Conservation (phyloP, 768 basidiomycete species). For the Xanthoconium purpureum region DNA sequence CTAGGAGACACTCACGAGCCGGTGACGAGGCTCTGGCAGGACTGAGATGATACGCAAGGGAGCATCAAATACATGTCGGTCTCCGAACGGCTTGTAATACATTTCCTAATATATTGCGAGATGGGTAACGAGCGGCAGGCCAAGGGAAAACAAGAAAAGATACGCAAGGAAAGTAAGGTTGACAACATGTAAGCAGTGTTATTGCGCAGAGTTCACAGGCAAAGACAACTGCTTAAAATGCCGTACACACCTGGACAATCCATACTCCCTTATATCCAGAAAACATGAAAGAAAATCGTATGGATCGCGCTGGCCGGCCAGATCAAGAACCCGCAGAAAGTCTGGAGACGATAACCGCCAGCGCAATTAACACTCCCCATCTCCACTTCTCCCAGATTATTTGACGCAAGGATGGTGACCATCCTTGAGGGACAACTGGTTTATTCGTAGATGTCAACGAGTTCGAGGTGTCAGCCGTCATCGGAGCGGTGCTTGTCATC, state of each 20-base stretch:
- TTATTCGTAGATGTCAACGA: conserved; percentile 28
- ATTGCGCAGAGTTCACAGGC: conserved; percentile 2
- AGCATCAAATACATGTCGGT: conserved; percentile 4
- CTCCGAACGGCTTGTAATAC: conserved; percentile 20
- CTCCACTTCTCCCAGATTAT: conserved; percentile 83
- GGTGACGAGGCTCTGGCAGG: conserved; percentile 52
- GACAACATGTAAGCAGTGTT: conserved; percentile 11
- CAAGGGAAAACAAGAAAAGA: conserved; percentile 8
- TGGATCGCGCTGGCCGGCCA: not conserved
- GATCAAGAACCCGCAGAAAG: conserved; percentile 52
- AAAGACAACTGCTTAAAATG: conserved; percentile 17
- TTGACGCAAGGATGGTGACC: conserved; percentile 60
- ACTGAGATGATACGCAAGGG: not conserved
- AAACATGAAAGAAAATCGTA: conserved; percentile 7
- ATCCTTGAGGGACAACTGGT: conserved; percentile 41
- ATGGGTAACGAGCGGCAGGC: conserved; percentile 20
- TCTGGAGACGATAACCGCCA: conserved; percentile 76
- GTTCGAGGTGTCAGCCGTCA: conserved; percentile 17
- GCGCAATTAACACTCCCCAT: conserved; percentile 72
- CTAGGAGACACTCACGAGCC: conserved; percentile 36
- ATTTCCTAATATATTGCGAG: conserved; percentile 25
- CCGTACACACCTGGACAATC: conserved; percentile 19
- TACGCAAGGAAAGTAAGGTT: conserved; percentile 3
- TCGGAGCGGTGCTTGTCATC: conserved; percentile 11
- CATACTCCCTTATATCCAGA: conserved; percentile 14